A percentile compares a stretch with the other conserved stretches of the same genome.
Evolutionary conservation across 2,329 filamentous ascomycete species (phyloP).

Genomic region (Cladophialophora yegresii): DNA sequence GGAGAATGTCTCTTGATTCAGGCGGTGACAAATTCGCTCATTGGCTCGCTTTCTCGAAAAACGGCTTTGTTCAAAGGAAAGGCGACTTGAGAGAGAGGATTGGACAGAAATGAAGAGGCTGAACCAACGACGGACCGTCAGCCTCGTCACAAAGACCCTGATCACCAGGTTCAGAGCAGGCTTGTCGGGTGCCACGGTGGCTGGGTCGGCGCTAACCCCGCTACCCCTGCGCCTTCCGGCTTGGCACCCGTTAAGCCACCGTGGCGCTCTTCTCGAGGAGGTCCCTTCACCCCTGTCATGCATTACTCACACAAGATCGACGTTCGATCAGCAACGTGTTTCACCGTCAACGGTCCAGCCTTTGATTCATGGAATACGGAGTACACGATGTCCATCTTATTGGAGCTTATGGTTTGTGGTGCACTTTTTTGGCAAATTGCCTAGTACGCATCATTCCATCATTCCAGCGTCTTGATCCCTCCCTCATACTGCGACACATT

Average conservation of each 20-base stretch:
- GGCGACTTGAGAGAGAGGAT: constrained; percentile 14
- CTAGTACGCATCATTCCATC: constrained; percentile 24
- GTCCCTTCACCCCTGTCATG: background rate
- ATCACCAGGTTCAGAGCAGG: background rate
- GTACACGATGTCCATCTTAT: background rate
- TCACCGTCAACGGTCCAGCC: constrained; percentile 9
- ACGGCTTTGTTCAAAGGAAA: constrained; percentile 18
- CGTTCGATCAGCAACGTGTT: constrained; percentile 8
- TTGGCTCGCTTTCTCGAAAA: constrained; percentile 3
- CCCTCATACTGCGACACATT: constrained; percentile 76
- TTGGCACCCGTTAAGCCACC: constrained; percentile 13
- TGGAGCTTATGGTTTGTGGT: background rate
- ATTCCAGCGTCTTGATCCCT: constrained; percentile 64
- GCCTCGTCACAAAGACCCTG: background rate
- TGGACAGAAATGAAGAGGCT: constrained; percentile 28
- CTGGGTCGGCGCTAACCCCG: constrained; percentile 16
- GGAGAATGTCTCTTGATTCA: constrained; percentile 3
- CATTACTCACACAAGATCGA: background rate
- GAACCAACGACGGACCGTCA: constrained; percentile 12
- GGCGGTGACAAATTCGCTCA: constrained; percentile 5
- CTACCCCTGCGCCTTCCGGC: background rate
- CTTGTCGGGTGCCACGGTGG: constrained; percentile 1
- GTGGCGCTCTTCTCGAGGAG: background rate
- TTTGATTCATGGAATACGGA: background rate
- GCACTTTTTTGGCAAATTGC: background rate